Base-by-base conservation (phyloP, 106 monocot genomes). In the Dendrobium officinale region DNA sequence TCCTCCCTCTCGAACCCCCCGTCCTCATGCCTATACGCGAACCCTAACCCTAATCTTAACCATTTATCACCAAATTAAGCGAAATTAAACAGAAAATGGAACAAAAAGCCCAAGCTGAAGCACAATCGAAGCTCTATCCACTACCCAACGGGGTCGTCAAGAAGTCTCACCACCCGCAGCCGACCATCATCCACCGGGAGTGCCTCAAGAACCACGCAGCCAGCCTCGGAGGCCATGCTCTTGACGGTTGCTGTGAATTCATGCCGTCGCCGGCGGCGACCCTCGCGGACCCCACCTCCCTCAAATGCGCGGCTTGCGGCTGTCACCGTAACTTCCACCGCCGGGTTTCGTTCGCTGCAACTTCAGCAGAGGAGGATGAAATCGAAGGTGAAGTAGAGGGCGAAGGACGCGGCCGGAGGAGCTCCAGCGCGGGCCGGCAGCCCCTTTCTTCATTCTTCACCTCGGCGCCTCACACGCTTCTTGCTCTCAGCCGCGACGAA, bases 191-290 rank as follows among this genome's bases (percentile, higher is more conserved):
- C 27, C 92, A 92, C 86, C 61, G 84, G 3, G 91, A 94, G 80
- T 94, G 94, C 85, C 81, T 88, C 24, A 89, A 85, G 86, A 94
- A 94, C 86, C 94, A 94, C 80, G 94, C 94, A 1, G 94, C 94
- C 5, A 59, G 79, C 67, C 79, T 92, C 0, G 93, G 93, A 42
- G 86, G 91, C 9, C 91, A 93, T 81, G 89, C 91, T 54, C 80
- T 93, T 37, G 93, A 93, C 80, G 89, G 89, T 66, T 90, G 89
- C 80, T 77, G 84, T 49, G 89, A 90, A 75, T 90, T 90, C 89
- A 78, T 90, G 82, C 89, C 87, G 13, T 75, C 75, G 16, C 51
- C 11, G 24, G 49, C 47, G 27, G 86, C 87, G 40, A 67, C 42
- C 78, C 61, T 81, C 55, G 37, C 88, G 40, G 75, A 72, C 54